Evolutionary conservation across 345 rosid species (phyloP).

Genomic region (Hevea brasiliensis): DNA sequence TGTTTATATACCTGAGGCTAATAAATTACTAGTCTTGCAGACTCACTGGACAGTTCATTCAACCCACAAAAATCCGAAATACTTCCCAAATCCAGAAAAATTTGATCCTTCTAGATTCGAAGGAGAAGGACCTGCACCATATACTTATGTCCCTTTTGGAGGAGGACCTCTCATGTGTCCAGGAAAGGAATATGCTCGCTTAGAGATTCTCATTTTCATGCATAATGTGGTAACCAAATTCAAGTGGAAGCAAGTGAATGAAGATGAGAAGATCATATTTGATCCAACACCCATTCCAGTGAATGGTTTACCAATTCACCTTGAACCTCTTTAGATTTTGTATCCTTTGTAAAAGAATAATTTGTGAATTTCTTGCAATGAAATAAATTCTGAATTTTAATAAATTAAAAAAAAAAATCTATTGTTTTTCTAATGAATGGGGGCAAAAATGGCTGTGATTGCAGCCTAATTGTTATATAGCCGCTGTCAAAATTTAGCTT

Average conservation of each 20-base stretch:
- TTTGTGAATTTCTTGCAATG: too few relatives aligned
- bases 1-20: too few relatives aligned
- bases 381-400: too few relatives aligned
- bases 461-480: too few relatives aligned
- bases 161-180: slow-evolving; percentile 39
- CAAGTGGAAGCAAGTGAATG: slow-evolving; percentile 17
- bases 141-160: slow-evolving; percentile 31
- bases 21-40: slow-evolving; percentile 1
- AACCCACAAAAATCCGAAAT: slow-evolving; percentile 27
- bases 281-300: slow-evolving; percentile 29
- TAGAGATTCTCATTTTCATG: slow-evolving; percentile 31
- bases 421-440: too few relatives aligned
- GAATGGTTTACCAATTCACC: slow-evolving; percentile 25
- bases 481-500: too few relatives aligned
- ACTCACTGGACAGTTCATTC: slow-evolving; percentile 34
- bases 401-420: too few relatives aligned
- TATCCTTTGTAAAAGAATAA: too few relatives aligned
- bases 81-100: slow-evolving; percentile 31
- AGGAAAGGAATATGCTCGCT: slow-evolving; percentile 31
- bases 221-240: slow-evolving; percentile 26
- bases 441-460: too few relatives aligned
- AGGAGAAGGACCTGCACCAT: slow-evolving; percentile 24
- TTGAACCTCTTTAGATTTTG: slow-evolving; percentile 7
- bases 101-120: slow-evolving; percentile 36
- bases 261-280: slow-evolving; percentile 28